Evolutionary conservation across 352 stramenopile species (phyloP), one percentile per base, ranked within the genome.

Genomic region (Pythium monospermum): DNA sequence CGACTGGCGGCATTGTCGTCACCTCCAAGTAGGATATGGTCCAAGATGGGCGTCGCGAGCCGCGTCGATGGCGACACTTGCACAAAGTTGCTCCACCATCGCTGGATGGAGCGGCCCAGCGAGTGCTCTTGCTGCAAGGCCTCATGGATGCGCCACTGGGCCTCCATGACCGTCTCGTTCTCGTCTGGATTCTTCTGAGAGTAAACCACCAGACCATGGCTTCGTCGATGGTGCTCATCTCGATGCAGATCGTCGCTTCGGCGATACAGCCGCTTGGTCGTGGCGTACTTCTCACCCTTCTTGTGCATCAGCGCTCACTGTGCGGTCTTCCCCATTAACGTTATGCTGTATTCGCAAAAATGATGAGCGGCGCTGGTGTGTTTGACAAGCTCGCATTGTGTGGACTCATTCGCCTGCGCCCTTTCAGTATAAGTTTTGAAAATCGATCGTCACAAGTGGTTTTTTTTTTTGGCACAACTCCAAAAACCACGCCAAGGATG

Each of bases 161-260:
- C 47, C 35, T 53, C 48, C 32, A 63, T 44, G 13, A 63, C 55
- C 10, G 61, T 68, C 35, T 79, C 67, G 38, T 85, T 64, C 57
- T 83, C 74, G 35, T 83, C 68, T 10, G 74, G 74, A 23, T 85
- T 85, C 28, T 60, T 42, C 23, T 59, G 67, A 2, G 69, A 79
- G 18, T 64, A 85, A 19, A 69, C 61, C 13, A 74, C 74, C 31
- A 77, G 40, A 1, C 42, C 49, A 3, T 51, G 58, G 35, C 50
- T 69, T 11, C 33, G 53, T 4, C 67, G 41, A 1, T 61, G 63
- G 11, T 76, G 56, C 15, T 46, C 36, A 32, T 85, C 61, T 36
- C 62, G 53, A 25, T 57, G 59, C 15, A 80, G 57, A 27, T 75
- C 61, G 39, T 76, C 60, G 1, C 64, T 73, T 16, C 61, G 61